These are phyloP conservation scores for Zygosaccharomyces kombuchaensis DNA, from an alignment of 805 yeast genomes.

Conservation along the genomic window DNA sequence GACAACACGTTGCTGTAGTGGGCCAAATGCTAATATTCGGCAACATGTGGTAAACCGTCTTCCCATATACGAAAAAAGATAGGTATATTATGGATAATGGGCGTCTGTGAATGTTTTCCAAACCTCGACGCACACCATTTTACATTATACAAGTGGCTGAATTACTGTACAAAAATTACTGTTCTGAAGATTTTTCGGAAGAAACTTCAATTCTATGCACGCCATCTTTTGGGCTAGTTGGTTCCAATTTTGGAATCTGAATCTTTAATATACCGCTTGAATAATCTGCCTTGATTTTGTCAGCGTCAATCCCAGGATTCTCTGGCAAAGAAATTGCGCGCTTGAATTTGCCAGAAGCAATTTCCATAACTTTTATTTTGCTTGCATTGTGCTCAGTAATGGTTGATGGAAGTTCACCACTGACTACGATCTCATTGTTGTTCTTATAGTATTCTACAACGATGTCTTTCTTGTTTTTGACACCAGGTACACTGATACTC, in stretches of 20 bases:
- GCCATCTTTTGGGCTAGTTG: slow-evolving; percentile 21
- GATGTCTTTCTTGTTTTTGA: slow-evolving; percentile 40
- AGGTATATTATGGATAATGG: too few species aligned
- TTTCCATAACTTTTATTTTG: slow-evolving; percentile 33
- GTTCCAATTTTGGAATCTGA: slow-evolving; percentile 39
- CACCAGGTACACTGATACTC: slow-evolving; percentile 47
- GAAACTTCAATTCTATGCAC: slow-evolving; percentile 31
- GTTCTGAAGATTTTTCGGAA: slow-evolving; percentile 22
- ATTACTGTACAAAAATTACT: too few species aligned
- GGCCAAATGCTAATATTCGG: too few species aligned
- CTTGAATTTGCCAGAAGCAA: slow-evolving; percentile 40
- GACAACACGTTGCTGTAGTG: too few species aligned
- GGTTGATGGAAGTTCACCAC: slow-evolving; percentile 41
- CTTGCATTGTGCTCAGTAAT: slow-evolving; percentile 20
- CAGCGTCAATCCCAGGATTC: slow-evolving; percentile 38
- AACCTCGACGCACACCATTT: too few species aligned
- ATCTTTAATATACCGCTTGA: slow-evolving; percentile 45
- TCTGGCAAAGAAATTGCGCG: slow-evolving; percentile 41
- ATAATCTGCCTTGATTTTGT: slow-evolving; percentile 43
- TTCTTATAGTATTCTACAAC: slow-evolving; percentile 45
- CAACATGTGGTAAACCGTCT: too few species aligned
- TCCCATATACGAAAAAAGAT: too few species aligned
- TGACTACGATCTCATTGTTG: slow-evolving; percentile 39
- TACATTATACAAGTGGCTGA: too few species aligned
- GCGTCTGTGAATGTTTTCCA: too few species aligned